A percentile compares a stretch with the other conserved stretches of the same genome.
Conservation (phyloP, 1,139 yeast species). For the Arxiozyma slooffiae region DNA sequence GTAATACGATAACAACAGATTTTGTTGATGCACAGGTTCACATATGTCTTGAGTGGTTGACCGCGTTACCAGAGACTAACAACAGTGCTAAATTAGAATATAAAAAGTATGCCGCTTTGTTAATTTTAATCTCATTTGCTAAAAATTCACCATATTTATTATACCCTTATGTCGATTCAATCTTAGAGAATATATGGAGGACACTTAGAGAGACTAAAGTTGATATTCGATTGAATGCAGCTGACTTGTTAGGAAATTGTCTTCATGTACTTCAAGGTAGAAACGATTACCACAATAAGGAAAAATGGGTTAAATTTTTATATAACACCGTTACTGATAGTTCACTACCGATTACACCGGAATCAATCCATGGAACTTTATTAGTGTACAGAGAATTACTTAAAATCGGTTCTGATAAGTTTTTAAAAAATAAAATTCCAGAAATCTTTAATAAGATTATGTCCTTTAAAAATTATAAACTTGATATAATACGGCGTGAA, state of each 20-base stretch:
- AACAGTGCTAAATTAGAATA: conserved; percentile 66
- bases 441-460: conserved; percentile 70
- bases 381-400: conserved; percentile 75
- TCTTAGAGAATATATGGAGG: conserved; percentile 77
- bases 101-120: conserved; percentile 83
- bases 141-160: conserved; percentile 79
- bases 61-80: conserved; percentile 36
- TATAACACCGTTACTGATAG: conserved; percentile 37
- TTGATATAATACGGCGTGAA: conserved; percentile 68
- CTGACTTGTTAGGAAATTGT: conserved; percentile 69
- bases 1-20: conserved; percentile 81
- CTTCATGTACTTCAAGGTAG: conserved; percentile 69
- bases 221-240: conserved; percentile 73
- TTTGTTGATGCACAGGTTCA: conserved; percentile 89
- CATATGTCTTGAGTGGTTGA: conserved; percentile 84
- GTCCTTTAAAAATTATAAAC: conserved; percentile 68
- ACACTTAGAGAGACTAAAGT: conserved; percentile 74
- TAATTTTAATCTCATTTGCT: conserved; percentile 76
- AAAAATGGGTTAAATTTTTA: conserved; percentile 64
- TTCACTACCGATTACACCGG: conserved; percentile 26
- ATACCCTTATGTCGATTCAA: conserved; percentile 67
- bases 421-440: conserved; percentile 62
- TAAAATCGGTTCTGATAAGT: conserved; percentile 47
- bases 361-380: conserved; percentile 75
- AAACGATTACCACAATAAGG: conserved; percentile 58